Evolutionary conservation across 805 yeast species (phyloP), one percentile per base, ranked within the genome.

Genomic region (Candida sphagnicola): DNA sequence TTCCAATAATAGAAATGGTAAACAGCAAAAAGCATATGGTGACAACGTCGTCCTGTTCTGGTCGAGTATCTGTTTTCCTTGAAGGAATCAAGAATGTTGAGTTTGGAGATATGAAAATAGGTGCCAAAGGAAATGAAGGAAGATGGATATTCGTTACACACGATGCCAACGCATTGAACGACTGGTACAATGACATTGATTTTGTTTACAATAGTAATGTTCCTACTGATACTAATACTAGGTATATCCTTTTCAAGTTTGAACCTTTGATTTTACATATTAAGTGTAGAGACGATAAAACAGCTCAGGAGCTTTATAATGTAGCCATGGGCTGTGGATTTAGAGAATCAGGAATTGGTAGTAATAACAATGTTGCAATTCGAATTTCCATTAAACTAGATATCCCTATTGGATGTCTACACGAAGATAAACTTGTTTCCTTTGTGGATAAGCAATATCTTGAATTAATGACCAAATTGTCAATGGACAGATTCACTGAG

Each of bases 21-120:
- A 88, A 88, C 51, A 47, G 72, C 2, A 76, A 77, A 47, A 50
- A 60, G 0, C 78, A 82, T 46, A 74, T 84, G 78, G 93, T 88
- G 8, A 87, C 95, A 2, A 88, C 96, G 0, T 85, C 95, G 1
- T 82, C 93, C 13, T 88, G 96, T 48, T 85, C 95, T 0, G 96
- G 96, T 2, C 67, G 96, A 51, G 82, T 87, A 1, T 80, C 91
- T 41, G 88, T 88, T 0, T 88, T 84, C 54, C 62, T 83, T 2
- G 95, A 87, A 53, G 95, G 95, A 2, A 57, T 61, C 8, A 85
- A 85, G 48, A 43, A 50, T 24, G 30, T 42, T 14, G 37, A 24
- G 2, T 40, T 40, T 1, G 46, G 51, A 25, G 48, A 43, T 8
- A 24, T 39, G 10, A 76, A 61, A 48, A 75, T 83, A 12, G 93